Evolutionary conservation across 176 grass and related monocot species (phyloP), one percentile per base, ranked within the genome.

Genomic region (Zoysia pacifica): DNA sequence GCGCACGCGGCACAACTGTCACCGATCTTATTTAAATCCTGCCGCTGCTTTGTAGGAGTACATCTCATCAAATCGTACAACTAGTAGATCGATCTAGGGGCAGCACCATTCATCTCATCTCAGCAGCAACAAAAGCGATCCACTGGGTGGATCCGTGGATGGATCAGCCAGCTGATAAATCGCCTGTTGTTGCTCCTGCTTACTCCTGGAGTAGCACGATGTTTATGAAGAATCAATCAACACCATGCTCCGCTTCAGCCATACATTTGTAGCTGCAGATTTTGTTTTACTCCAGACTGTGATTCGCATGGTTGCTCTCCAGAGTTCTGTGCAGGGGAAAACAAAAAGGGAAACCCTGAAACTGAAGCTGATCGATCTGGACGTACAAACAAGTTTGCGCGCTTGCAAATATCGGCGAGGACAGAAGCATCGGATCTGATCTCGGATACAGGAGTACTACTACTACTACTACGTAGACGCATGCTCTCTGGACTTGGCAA

Each of bases 401-500:
- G 65, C 0, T 51, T 54, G 51, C 71, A 46, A 67, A 79, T 38
- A 47, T 74, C 58, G 67, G 18, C 68, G 46, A 36, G 66, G 55
- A 84, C 66, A 72, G 82, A 72, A 72, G 67, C 56, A 85, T 72
- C 74, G 9, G 12, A 87, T 72, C 74, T 15, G 12, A 87, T 72
- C 79, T 77, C 66, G 40, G 67, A 80, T 69, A 28, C 28, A 28
- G 28, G 28, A 28, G 28, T 28, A 28, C 77, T 55, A 59, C 56
- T 48, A 48, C 6, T 48, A 49, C 44, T 45, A 2, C 44, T 45
- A 45, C 44, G 69, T 16, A 16, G 28, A 59, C 11, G 43, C 67
- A n/a, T 1, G 39, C 1, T 39, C 64, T 43, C 13, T 53, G 72
- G 39, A 11, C 47, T 16, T 55, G 15, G 20, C 12, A 10, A 67